Percentiles rank a stretch among this genome's conserved stretches.
phyloP scores from a whole-genome alignment of 1,139 yeast genomes.

The Eremothecium sinecaudum region DNA sequence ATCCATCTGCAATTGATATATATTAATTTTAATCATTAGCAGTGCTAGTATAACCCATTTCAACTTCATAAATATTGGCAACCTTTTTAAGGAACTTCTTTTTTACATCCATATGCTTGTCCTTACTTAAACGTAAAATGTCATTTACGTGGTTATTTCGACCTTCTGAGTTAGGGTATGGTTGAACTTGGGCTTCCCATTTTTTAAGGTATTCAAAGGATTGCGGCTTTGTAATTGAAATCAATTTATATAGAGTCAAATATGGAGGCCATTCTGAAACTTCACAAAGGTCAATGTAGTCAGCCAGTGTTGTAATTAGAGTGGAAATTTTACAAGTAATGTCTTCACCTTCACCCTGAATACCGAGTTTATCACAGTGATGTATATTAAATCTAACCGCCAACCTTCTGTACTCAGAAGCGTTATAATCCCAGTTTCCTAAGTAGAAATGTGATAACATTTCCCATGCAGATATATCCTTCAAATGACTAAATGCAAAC shows the following conservation, averaged over 20 bases:
- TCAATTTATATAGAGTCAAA: slow-evolving; percentile 14
- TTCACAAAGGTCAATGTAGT: slow-evolving; percentile 12
- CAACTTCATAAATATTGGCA: slow-evolving; percentile 12
- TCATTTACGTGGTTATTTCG: too few relatives aligned
- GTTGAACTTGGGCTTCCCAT: too few relatives aligned
- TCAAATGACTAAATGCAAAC: slow-evolving; percentile 32
- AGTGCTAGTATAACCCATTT: too few relatives aligned
- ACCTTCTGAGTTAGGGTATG: too few relatives aligned
- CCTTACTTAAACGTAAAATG: neutral
- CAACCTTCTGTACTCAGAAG: slow-evolving; percentile 3
- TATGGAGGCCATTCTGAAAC: slow-evolving; percentile 24
- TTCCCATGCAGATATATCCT: slow-evolving; percentile 41
- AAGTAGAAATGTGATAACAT: slow-evolving; percentile 6
- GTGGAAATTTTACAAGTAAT: neutral
- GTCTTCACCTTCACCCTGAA: neutral
- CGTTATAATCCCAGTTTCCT: neutral
- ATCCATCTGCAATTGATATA: too few relatives aligned
- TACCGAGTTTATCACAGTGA: neutral
- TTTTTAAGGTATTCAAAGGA: too few relatives aligned
- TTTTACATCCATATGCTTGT: neutral
- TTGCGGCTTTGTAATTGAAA: too few relatives aligned
- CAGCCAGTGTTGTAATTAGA: slow-evolving; percentile 8
- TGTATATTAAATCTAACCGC: neutral
- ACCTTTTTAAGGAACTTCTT: slow-evolving; percentile 12
- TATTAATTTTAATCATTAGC: too few relatives aligned